Percentiles rank a stretch among this genome's conserved stretches.
phyloP scores from a whole-genome alignment of 371 early-diverging fungal species.

The Chytridium lagenaria region DNA sequence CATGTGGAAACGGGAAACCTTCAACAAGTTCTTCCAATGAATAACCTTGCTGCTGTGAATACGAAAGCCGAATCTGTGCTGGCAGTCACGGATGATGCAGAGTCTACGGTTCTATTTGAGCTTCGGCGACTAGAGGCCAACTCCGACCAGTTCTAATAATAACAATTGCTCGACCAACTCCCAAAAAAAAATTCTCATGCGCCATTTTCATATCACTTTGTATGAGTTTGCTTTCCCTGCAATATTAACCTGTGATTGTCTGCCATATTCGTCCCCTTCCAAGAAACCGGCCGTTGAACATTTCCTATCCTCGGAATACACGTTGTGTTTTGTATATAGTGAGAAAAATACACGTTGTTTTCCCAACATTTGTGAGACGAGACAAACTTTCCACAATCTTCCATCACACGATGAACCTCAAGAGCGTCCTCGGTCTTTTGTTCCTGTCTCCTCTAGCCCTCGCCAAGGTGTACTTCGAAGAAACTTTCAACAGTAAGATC shows the following conservation, averaged over 20 bases:
- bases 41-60: constrained; percentile 39
- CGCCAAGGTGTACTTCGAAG: constrained; percentile 83
- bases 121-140: neutral
- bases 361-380: no score
- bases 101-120: neutral
- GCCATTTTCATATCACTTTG: no score
- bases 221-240: no score
- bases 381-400: neutral
- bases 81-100: constrained; percentile 35
- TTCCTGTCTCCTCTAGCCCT: constrained; percentile 33
- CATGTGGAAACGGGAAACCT: constrained; percentile 74
- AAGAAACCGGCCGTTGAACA: no score
- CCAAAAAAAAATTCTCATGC: no score
- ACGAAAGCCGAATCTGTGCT: constrained; percentile 31
- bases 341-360: no score
- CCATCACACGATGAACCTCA: constrained; percentile 15
- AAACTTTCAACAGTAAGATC: constrained; percentile 74
- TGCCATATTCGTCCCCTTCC: no score
- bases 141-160: no score
- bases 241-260: no score
- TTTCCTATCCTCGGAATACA: no score
- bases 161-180: no score
- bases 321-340: no score
- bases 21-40: constrained; percentile 46
- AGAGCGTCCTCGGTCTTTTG: constrained; percentile 9